phyloP scores from a whole-genome alignment of 805 yeast species.

The Candida bentonensis region DNA sequence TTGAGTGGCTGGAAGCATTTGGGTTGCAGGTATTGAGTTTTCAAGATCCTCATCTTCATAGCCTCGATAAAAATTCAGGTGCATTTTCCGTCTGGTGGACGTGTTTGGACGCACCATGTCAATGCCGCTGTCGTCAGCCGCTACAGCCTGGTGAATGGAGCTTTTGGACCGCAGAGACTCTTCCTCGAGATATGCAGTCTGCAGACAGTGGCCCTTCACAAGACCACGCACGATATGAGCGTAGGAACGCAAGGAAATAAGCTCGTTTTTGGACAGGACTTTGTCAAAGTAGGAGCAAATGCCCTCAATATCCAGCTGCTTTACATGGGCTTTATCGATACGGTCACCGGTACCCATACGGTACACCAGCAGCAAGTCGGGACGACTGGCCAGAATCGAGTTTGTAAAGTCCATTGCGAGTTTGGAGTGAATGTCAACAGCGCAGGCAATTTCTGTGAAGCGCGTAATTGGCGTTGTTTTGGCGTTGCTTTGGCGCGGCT shows the following conservation, averaged over 20 bases:
- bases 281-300: neutral
- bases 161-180: neutral
- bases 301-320: neutral
- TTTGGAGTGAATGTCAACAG: no score
- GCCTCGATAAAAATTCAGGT: neutral
- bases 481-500: no score
- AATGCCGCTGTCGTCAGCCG: neutral
- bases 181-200: neutral
- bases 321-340: neutral
- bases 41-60: neutral
- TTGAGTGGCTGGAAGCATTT: neutral
- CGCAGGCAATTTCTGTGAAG: no score
- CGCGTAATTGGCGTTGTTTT: no score
- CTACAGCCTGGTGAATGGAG: neutral
- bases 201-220: neutral
- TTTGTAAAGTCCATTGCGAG: neutral
- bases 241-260: neutral
- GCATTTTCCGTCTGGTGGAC: neutral
- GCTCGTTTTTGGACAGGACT: neutral
- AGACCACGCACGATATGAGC: neutral
- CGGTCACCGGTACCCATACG: slow-evolving; percentile 1
- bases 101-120: neutral
- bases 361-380: neutral
- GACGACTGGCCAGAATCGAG: neutral
- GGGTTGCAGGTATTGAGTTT: neutral